Evolutionary conservation across 495 filamentous ascomycete genomes (phyloP), one percentile per base, ranked within the genome.

Genomic region (Trichoderma gamsii): DNA sequence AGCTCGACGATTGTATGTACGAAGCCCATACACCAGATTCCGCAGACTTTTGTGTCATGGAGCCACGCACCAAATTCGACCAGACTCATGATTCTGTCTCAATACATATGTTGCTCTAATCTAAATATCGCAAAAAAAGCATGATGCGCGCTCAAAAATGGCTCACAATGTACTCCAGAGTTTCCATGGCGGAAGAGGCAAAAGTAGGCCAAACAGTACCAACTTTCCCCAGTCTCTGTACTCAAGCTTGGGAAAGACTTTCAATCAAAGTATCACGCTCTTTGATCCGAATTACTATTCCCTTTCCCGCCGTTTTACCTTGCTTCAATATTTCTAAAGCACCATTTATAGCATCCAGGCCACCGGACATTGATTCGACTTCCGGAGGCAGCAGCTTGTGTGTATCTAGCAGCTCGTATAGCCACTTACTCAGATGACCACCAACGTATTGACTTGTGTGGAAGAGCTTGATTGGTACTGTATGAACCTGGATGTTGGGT

Each of bases 381-480:
- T 52, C 66, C 27, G 66, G 66, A 16, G 35, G 66, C 32, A 38
- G 29, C 49, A 67, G 15, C 43, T 29, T 67, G 18, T 41, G 25
- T 13, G 44, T 56, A 25, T 67, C 46, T 13, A 67, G 66, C 25
- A 52, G 46, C 27, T 67, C 43, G 18, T 67, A 67, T 12, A 67
- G 49, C 66, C 66, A 67, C 15, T 67, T 51, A 18, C 66, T 67
- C 13, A 67, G 29, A 38, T 67, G 43, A 5, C 66, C 43, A n/a
- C 66, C 66, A n/a, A 67, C 29, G 1, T 51, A 35, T 41, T 32
- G 18, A 49, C 51, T 52, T 4, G 66, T 59, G 70, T 91, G 88
- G 70, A 90, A 91, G 29, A 89, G 69, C 74, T 90, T 91, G 65
- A 91, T 89, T 0, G 88, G 88, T 25, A 90, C 85, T 5, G 80